phyloP scores from a whole-genome alignment of 495 filamentous ascomycete genomes.

The Chaetomidium leptoderma region DNA sequence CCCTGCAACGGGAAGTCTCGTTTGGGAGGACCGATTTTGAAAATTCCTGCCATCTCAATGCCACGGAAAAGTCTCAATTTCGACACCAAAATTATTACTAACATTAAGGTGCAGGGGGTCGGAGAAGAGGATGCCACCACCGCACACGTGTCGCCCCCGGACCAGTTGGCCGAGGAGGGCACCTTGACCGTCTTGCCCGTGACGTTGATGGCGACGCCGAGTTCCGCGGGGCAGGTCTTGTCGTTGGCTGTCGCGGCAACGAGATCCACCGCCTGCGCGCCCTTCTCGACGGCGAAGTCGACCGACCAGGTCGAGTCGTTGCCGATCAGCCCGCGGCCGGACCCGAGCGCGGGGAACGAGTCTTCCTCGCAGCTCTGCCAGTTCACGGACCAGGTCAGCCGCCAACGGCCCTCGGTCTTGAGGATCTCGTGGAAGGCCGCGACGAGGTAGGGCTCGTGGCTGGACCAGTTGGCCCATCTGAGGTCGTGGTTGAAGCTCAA shows the following conservation, averaged over 20 bases:
- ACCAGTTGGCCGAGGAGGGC: too few relatives aligned
- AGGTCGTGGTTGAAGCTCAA: neutral
- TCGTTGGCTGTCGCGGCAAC: slow-evolving; percentile 28
- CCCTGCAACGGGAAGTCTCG: too few relatives aligned
- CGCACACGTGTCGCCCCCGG: neutral
- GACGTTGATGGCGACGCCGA: neutral
- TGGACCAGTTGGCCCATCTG: slow-evolving; percentile 20
- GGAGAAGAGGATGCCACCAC: neutral
- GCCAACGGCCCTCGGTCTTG: slow-evolving; percentile 17
- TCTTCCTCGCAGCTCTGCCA: slow-evolving; percentile 17
- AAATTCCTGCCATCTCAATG: too few relatives aligned
- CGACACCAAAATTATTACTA: too few relatives aligned
- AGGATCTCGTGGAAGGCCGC: slow-evolving; percentile 3
- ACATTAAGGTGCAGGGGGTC: too few relatives aligned
- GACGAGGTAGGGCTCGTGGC: slow-evolving; percentile 27
- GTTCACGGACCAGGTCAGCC: slow-evolving; percentile 24
- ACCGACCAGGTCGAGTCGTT: neutral
- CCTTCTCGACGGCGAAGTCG: slow-evolving; percentile 25
- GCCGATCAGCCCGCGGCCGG: neutral
- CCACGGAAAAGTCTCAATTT: too few relatives aligned
- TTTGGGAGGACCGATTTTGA: too few relatives aligned
- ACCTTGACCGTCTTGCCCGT: neutral
- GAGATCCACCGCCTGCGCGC: slow-evolving; percentile 25
- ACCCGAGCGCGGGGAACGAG: too few relatives aligned
- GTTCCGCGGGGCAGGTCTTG: neutral